Conservation (phyloP, 164 flowering plant species). For the Macadamia tetraphylla region DNA sequence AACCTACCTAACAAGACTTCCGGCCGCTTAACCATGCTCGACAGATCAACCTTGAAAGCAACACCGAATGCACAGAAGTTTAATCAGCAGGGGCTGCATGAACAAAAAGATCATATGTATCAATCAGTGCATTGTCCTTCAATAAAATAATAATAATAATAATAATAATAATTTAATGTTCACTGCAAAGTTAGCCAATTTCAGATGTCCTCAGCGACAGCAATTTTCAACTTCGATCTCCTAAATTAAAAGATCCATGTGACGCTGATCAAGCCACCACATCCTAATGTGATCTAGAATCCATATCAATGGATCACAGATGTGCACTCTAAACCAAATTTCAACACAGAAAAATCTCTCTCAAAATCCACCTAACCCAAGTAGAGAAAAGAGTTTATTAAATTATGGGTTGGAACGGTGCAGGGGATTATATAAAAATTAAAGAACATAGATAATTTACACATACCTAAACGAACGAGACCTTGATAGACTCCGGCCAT, state of each 20-base stretch:
- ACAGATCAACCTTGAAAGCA: neutral
- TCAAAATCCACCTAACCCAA: neutral
- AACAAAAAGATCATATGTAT: neutral
- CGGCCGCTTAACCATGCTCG: neutral
- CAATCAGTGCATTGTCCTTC: neutral
- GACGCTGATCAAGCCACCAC: no score
- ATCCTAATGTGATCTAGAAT: no score
- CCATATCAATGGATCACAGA: no score
- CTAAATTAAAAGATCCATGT: no score
- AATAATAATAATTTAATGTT: no score
- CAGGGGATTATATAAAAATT: no score
- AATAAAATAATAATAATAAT: neutral
- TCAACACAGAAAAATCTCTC: neutral
- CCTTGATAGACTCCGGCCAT: slow-evolving; percentile 27
- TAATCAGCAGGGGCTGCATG: slow-evolving; percentile 8
- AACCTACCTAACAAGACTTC: neutral
- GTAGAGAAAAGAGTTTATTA: no score
- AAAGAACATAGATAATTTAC: neutral
- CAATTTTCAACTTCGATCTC: no score
- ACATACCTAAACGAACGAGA: slow-evolving; percentile 42
- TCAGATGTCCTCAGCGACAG: no score
- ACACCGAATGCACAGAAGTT: neutral
- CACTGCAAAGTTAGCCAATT: no score
- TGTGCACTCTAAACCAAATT: neutral
- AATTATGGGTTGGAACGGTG: no score